Conservation (phyloP, 805 yeast species). For the Saturnispora sanitii region DNA sequence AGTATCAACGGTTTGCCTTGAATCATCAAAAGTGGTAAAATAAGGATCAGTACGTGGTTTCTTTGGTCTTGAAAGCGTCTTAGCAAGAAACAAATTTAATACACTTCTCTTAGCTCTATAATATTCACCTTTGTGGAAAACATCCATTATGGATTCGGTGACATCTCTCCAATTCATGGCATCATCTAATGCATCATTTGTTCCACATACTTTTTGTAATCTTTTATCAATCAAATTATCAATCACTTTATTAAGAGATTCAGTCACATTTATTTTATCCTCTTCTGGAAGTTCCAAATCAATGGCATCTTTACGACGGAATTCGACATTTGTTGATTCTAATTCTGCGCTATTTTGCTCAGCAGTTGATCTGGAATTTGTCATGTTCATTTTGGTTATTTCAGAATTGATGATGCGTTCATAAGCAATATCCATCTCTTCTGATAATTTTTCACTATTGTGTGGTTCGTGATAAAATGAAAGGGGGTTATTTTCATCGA, state of each 20-base stretch:
- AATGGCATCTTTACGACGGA: not conserved
- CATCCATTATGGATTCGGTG: not conserved
- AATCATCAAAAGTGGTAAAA: not conserved
- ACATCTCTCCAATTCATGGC: slow-evolving; percentile 3
- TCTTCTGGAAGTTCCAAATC: slow-evolving; percentile 2
- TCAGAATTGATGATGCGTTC: not conserved
- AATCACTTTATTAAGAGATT: not conserved
- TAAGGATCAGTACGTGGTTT: slow-evolving; percentile 5
- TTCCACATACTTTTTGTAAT: not conserved
- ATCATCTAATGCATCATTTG: not conserved
- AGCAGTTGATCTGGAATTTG: not conserved
- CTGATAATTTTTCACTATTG: not conserved
- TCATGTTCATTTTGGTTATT: not conserved
- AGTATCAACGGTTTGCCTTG: not conserved
- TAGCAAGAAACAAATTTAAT: not conserved
- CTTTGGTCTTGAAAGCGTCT: not conserved
- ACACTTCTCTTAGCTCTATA: not conserved
- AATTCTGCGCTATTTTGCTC: not conserved
- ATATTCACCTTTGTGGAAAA: not conserved
- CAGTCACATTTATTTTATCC: not conserved
- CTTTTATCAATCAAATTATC: slow-evolving; percentile 1
- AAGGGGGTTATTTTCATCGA: not conserved
- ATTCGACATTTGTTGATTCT: not conserved
- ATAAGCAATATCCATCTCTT: not conserved
- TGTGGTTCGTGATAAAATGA: not conserved